A percentile compares a stretch with the other conserved stretches of the same genome.
phyloP scores from a whole-genome alignment of 2,329 filamentous ascomycete genomes.

The Phialophora verrucosa region DNA sequence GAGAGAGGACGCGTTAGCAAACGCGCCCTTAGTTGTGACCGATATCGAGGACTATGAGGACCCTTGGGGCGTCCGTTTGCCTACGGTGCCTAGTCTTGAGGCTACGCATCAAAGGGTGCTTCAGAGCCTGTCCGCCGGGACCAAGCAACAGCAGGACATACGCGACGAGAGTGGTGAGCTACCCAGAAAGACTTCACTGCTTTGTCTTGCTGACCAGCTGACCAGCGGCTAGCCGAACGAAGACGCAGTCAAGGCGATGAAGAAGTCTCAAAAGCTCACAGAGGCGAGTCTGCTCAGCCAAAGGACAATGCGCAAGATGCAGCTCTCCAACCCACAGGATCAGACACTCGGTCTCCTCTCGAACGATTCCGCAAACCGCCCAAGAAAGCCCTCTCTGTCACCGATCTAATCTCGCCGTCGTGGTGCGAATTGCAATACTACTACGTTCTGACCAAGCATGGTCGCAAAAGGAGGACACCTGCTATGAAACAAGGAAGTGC shows the following conservation, averaged over 20 bases:
- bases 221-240: constrained; percentile 39
- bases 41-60: constrained; percentile 55
- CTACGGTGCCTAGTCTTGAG: constrained; percentile 51
- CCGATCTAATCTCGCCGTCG: constrained; percentile 83
- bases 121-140: constrained; percentile 5
- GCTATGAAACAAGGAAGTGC: constrained; percentile 84
- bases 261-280: constrained; percentile 4
- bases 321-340: constrained; percentile 23
- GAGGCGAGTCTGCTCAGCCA: constrained; percentile 27
- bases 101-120: constrained; percentile 39
- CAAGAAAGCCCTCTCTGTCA: constrained; percentile 80
- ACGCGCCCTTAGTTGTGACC: constrained; percentile 39
- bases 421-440: constrained; percentile 97
- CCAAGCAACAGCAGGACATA: constrained; percentile 23
- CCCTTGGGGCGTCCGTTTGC: constrained; percentile 46
- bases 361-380: constrained; percentile 79
- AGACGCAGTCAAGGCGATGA: constrained; percentile 16
- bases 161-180: constrained; percentile 36
- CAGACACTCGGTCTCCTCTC: constrained; percentile 67
- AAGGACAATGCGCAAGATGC: constrained; percentile 22
- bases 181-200: constrained; percentile 23
- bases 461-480: constrained; percentile 73
- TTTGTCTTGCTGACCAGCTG: constrained; percentile 56
- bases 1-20: constrained; percentile 30
- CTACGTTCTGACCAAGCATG: constrained; percentile 80